phyloP scores from a whole-genome alignment of 2,329 filamentous ascomycete species.

The Plenodomus biglobosus region DNA sequence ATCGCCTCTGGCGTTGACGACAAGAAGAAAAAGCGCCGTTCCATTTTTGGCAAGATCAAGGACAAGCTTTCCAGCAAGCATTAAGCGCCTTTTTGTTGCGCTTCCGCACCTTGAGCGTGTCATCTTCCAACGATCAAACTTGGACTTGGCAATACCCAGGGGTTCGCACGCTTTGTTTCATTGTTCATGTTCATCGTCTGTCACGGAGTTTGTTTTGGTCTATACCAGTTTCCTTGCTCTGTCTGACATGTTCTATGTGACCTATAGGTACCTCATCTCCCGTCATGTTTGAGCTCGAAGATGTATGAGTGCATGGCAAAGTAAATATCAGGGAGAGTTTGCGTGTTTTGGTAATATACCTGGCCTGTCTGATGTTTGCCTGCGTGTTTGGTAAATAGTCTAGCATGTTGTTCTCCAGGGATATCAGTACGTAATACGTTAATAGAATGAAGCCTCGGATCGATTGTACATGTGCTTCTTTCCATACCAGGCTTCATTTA shows the following conservation, averaged over 20 bases:
- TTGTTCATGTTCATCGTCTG: conserved; percentile 27
- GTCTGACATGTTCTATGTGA: conserved; percentile 20
- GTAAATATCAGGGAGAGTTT: neutral
- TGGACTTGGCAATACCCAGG: conserved; percentile 28
- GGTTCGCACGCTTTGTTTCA: conserved; percentile 21
- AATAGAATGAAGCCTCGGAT: neutral
- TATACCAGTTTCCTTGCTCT: conserved; percentile 40
- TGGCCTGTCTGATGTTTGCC: neutral
- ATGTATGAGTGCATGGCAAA: neutral
- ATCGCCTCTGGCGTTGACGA: conserved; percentile 33
- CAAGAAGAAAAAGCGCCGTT: conserved; percentile 53
- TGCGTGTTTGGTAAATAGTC: neutral
- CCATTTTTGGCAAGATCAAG: conserved; percentile 53
- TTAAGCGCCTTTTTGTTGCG: conserved; percentile 19
- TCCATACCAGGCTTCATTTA: too few relatives aligned
- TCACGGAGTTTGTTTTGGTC: conserved; percentile 39
- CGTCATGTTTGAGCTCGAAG: neutral
- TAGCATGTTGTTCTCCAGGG: neutral
- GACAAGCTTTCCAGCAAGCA: conserved; percentile 47
- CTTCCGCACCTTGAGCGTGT: conserved; percentile 17
- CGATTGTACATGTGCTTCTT: neutral
- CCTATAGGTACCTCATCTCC: neutral
- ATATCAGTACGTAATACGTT: neutral
- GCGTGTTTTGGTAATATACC: neutral
- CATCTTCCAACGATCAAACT: conserved; percentile 8